These are phyloP conservation scores for Ormosia semicastrata DNA, from an alignment of 306 rosid genomes.

Conservation along the genomic window DNA sequence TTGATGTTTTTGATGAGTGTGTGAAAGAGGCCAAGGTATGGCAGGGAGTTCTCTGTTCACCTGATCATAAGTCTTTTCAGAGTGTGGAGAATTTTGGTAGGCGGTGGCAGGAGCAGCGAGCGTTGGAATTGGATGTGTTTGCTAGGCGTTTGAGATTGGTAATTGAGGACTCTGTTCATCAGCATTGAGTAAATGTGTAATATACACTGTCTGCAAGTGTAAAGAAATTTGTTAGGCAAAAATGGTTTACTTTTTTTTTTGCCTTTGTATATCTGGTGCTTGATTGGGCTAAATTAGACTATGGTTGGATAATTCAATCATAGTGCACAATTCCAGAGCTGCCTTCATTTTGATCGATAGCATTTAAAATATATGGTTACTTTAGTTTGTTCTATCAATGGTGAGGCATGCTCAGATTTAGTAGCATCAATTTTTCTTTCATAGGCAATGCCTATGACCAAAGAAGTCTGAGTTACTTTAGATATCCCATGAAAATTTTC, in stretches of 20 bases:
- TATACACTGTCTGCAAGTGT: neutral
- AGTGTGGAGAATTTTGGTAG: neutral
- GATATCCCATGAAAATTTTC: neutral
- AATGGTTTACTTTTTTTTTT: neutral
- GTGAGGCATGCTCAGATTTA: neutral
- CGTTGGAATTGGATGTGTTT: slow-evolving; percentile 29
- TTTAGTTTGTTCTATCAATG: neutral
- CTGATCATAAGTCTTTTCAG: neutral
- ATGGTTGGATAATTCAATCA: too few species aligned
- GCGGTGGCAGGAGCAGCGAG: slow-evolving; percentile 35
- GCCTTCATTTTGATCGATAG: too few species aligned
- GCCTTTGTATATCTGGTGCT: neutral
- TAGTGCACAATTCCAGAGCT: neutral
- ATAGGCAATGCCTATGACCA: neutral
- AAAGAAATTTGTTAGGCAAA: neutral
- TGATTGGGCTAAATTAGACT: neutral
- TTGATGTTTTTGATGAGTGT: slow-evolving; percentile 39
- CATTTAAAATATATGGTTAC: neutral
- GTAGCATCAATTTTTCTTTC: neutral
- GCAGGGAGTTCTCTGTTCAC: neutral
- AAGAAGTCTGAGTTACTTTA: neutral
- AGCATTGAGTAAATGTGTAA: neutral
- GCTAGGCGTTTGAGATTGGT: slow-evolving; percentile 35
- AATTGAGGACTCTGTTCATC: slow-evolving; percentile 17
- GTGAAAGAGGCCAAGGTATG: slow-evolving; percentile 23